Conservation (phyloP, 1,284 basidiomycete species). For the Retiboletus fuscus region DNA sequence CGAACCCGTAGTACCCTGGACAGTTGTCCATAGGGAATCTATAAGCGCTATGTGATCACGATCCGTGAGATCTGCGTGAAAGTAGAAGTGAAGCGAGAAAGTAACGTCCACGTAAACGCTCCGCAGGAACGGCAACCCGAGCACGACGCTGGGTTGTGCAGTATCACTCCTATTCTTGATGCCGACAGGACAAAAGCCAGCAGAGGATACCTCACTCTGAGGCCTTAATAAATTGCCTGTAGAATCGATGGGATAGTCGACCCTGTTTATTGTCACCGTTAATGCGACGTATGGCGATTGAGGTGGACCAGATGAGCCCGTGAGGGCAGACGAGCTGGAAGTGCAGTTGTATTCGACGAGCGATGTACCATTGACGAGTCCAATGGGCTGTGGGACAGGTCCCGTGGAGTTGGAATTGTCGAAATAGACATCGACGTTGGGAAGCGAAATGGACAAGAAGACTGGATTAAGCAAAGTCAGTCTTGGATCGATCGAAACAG, state of each 20-base stretch:
- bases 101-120: constrained; percentile 48
- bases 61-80: background rate
- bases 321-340: background rate
- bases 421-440: constrained; percentile 36
- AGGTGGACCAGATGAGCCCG: constrained; percentile 12
- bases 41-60: constrained; percentile 38
- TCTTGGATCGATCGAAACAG: background rate
- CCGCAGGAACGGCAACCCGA: constrained; percentile 48
- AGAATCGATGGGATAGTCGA: constrained; percentile 49
- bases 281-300: constrained; percentile 42
- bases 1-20: constrained; percentile 49
- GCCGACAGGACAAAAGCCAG: constrained; percentile 43
- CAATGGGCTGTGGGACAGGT: constrained; percentile 37
- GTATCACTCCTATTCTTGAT: constrained; percentile 32
- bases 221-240: constrained; percentile 40
- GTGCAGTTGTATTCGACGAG: constrained; percentile 40
- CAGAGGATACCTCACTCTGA: background rate
- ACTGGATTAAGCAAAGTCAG: constrained; percentile 30
- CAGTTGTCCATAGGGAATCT: constrained; percentile 45
- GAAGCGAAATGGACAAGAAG: constrained; percentile 35
- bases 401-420: constrained; percentile 36
- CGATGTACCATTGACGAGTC: background rate
- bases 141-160: constrained; percentile 21
- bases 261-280: constrained; percentile 46
- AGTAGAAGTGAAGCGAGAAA: background rate